Percentiles rank a stretch among this genome's conserved stretches.
phyloP scores from a whole-genome alignment of 2,329 filamentous ascomycete species.

The Aureobasidium leucospermi region DNA sequence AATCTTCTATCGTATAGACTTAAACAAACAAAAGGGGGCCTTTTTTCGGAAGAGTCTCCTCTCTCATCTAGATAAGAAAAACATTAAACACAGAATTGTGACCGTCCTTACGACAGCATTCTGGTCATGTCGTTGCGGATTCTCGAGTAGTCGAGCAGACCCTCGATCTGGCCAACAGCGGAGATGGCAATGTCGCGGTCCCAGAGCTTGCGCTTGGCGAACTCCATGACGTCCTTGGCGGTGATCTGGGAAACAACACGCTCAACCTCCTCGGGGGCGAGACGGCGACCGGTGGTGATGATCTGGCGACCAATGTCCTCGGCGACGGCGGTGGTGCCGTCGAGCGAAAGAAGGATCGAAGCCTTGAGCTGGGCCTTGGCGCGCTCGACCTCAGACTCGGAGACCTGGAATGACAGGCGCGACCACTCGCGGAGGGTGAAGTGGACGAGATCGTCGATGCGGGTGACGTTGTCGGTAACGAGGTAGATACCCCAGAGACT shows the following conservation, averaged over 20 bases:
- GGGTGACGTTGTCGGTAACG: conserved; percentile 79
- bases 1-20: conserved; percentile 12
- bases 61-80: conserved; percentile 11
- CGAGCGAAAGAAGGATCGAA: conserved; percentile 90
- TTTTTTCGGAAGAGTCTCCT: not conserved
- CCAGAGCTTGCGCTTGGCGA: conserved; percentile 92
- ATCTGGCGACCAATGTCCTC: conserved; percentile 99
- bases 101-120: conserved; percentile 45
- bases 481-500: conserved; percentile 99
- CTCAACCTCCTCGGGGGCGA: conserved; percentile 91
- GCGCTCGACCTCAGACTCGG: conserved; percentile 86
- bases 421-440: conserved; percentile 98
- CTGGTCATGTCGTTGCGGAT: conserved; percentile 81
- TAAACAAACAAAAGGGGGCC: not conserved
- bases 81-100: conserved; percentile 4
- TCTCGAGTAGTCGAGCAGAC: conserved; percentile 66
- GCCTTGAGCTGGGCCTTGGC: conserved; percentile 99
- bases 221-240: conserved; percentile 95
- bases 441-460: conserved; percentile 92
- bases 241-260: conserved; percentile 80
- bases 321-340: conserved; percentile 92
- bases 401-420: conserved; percentile 82
- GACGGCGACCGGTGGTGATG: conserved; percentile 89
- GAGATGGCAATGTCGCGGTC: conserved; percentile 93
- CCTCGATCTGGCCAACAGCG: conserved; percentile 90